Conservation (phyloP, 306 rosid genomes). For the Cicer yamashitae region DNA sequence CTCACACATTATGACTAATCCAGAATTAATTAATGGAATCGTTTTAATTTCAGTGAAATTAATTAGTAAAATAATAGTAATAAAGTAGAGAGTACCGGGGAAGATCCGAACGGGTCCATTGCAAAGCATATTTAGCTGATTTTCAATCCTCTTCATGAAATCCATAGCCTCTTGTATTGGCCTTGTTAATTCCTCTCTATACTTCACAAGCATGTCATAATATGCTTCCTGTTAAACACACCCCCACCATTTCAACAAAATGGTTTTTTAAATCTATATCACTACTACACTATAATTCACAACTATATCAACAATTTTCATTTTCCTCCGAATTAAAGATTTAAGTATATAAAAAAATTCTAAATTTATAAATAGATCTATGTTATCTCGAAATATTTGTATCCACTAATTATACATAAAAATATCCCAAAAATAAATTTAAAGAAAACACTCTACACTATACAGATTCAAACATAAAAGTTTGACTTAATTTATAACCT, state of each 20-base stretch:
- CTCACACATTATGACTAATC: slow-evolving; percentile 1
- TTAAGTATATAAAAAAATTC: no score
- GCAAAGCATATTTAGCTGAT: slow-evolving; percentile 80
- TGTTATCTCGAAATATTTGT: no score
- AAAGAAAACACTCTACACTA: no score
- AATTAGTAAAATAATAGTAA: neutral
- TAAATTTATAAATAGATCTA: no score
- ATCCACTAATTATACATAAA: no score
- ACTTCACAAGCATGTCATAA: slow-evolving; percentile 93
- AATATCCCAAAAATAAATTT: no score
- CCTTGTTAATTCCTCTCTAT: slow-evolving; percentile 86
- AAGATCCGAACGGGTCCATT: slow-evolving; percentile 73
- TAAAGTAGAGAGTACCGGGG: neutral
- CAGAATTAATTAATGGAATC: neutral
- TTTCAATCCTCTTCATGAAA: slow-evolving; percentile 83
- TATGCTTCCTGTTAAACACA: slow-evolving; percentile 76
- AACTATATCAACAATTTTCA: no score
- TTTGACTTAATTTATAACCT: no score
- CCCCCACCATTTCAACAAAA: neutral
- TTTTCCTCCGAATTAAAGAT: no score
- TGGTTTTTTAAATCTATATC: neutral
- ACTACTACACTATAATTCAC: no score
- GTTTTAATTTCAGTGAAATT: slow-evolving; percentile 16
- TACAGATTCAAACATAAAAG: no score
- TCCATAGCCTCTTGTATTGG: slow-evolving; percentile 98